These are phyloP conservation scores for Geotrichum citri-aurantii DNA, from an alignment of 1,139 yeast genomes.

Conservation along the genomic window DNA sequence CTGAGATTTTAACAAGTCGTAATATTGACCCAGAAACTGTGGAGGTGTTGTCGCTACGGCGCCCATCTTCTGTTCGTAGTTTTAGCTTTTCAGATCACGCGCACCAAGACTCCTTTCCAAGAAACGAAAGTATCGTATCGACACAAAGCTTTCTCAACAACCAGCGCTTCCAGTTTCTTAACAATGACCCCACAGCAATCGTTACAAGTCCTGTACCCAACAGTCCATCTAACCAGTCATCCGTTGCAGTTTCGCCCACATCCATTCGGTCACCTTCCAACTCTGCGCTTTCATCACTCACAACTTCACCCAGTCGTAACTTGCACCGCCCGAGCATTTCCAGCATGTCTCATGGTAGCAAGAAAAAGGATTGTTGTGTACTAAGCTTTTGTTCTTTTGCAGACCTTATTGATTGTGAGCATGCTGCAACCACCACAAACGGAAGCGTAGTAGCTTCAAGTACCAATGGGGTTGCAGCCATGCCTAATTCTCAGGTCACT, in stretches of 20 bases:
- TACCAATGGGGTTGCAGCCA: background rate
- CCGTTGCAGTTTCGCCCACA: background rate
- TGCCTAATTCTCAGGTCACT: background rate
- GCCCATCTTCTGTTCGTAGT: slow-evolving; percentile 36
- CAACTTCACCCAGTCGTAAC: background rate
- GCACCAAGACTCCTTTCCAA: background rate
- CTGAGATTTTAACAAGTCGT: slow-evolving; percentile 54
- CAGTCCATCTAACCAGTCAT: background rate
- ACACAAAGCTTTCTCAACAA: background rate
- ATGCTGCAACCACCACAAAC: slow-evolving; percentile 1
- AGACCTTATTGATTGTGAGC: slow-evolving; percentile 11
- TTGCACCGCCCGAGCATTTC: background rate
- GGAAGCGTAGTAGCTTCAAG: background rate
- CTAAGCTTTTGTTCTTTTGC: slow-evolving; percentile 18
- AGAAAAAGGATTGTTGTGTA: slow-evolving; percentile 12
- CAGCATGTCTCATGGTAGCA: background rate
- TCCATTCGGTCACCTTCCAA: slow-evolving; percentile 1
- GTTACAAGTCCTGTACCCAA: background rate
- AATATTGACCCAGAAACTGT: slow-evolving; percentile 57
- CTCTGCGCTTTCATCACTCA: background rate
- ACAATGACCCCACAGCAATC: background rate
- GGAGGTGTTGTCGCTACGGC: slow-evolving; percentile 58
- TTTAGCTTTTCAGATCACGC: slow-evolving; percentile 11
- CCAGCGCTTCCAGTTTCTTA: background rate
- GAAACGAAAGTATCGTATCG: slow-evolving; percentile 11